Conservation (phyloP, 805 yeast species). For the Candida cerambycidarum region DNA sequence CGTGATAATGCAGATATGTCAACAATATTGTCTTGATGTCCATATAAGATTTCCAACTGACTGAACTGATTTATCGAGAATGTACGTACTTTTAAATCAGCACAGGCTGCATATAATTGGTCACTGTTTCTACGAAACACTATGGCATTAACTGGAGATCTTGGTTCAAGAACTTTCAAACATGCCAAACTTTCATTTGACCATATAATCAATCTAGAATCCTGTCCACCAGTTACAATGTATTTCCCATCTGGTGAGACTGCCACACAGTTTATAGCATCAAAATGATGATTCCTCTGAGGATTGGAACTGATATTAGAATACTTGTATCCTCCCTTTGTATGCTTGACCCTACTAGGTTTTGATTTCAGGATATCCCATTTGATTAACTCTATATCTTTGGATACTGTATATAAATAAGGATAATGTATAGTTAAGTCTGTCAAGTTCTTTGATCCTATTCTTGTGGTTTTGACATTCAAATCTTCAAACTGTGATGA, state of each 20-base stretch:
- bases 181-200: conserved; percentile 75
- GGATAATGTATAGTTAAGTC: conserved; percentile 57
- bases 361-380: conserved; percentile 64
- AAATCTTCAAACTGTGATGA: conserved; percentile 32
- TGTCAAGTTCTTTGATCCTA: conserved; percentile 61
- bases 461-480: conserved; percentile 47
- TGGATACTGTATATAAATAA: conserved; percentile 74
- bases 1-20: conserved; percentile 78
- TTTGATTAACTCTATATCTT: conserved; percentile 76
- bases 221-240: conserved; percentile 90
- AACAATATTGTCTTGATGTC: conserved; percentile 88
- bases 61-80: conserved; percentile 83
- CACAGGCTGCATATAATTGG: conserved; percentile 89
- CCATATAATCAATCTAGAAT: conserved; percentile 81
- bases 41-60: conserved; percentile 87
- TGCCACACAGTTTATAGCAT: conserved; percentile 73
- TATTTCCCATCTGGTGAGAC: conserved; percentile 84
- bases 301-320: conserved; percentile 47
- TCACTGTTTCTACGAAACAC: conserved; percentile 78
- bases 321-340: conserved; percentile 58
- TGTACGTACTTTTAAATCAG: conserved; percentile 86
- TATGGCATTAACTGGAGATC: conserved; percentile 70
- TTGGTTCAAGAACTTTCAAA: conserved; percentile 73
- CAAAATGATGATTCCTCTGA: conserved; percentile 69
- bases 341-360: conserved; percentile 65